Percentiles rank a stretch among this genome's conserved stretches.
These are phyloP conservation scores for Aureobasidium namibiae DNA, from an alignment of 2,329 filamentous ascomycete genomes.

Conservation along the genomic window DNA sequence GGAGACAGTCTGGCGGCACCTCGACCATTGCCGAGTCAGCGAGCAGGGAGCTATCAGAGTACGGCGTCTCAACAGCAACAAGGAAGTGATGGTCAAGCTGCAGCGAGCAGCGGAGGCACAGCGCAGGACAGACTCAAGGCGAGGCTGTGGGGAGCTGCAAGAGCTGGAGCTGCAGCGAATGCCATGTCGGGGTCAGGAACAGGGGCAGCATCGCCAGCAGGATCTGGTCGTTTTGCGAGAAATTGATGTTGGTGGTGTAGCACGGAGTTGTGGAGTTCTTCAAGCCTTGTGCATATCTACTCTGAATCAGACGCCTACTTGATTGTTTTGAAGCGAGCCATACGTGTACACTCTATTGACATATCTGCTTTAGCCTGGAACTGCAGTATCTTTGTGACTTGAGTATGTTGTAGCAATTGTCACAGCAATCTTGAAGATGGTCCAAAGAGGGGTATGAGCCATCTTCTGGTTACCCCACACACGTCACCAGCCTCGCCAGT, in stretches of 20 bases:
- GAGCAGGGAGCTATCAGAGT: constrained; percentile 66
- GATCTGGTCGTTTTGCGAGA: constrained; percentile 7
- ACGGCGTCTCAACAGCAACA: constrained; percentile 28
- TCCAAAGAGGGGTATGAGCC: background rate
- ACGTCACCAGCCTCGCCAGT: background rate
- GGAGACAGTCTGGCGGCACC: constrained; percentile 19
- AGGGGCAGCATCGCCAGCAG: background rate
- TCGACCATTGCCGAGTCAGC: constrained; percentile 62
- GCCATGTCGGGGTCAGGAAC: background rate
- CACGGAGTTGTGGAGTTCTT: background rate
- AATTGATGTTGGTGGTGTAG: background rate
- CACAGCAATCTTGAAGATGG: too few relatives aligned
- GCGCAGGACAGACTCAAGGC: constrained; percentile 80
- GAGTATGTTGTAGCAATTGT: too few relatives aligned
- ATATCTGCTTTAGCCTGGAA: too few relatives aligned
- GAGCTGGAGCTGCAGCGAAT: background rate
- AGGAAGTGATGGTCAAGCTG: constrained; percentile 27
- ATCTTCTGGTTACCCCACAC: background rate
- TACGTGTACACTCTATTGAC: too few relatives aligned
- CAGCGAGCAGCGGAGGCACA: constrained; percentile 42
- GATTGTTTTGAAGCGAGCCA: too few relatives aligned
- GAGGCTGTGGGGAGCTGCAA: constrained; percentile 50
- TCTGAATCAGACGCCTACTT: too few relatives aligned
- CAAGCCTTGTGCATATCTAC: too few relatives aligned
- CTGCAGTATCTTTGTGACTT: too few relatives aligned